Evolutionary conservation across 176 grass and related monocot species (phyloP), one percentile per base, ranked within the genome.

Genomic region (Zoysia japonica): DNA sequence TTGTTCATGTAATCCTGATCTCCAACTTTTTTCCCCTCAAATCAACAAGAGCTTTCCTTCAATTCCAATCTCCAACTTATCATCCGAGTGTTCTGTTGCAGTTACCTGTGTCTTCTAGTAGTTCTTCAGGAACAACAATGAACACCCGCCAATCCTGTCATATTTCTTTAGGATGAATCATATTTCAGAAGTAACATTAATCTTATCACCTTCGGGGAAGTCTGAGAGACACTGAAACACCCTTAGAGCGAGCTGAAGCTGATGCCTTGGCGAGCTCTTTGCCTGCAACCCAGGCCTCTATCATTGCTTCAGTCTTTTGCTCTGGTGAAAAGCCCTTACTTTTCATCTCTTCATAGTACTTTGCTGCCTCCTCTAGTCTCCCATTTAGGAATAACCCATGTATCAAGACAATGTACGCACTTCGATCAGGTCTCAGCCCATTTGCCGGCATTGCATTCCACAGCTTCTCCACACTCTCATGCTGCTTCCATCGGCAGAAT

Each of bases 321-420:
- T 97, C 92, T 6, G 90, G 88, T 9, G 67, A 46, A 88, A 98
- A 88, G 0, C 90, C 90, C 67, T 93, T 99, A 39, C 20, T 71
- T 78, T 91, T 93, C 92, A 99, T 94, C 72, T 93, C 92, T 64
- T 86, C 71, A 13, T 95, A 95, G 72, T 90, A 93, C 20, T 83
- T 90, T 35, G 77, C 81, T 7, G 88, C 83, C 61, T 92, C 87
- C 68, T 92, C 87, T 68, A 90, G 74, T 61, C 55, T 94, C 20
- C 92, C 92, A 59, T 87, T 91, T 75, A 98, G 59, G 84, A 93
- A 98, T 49, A 98, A 42, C 11, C 92, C 92, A 53, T 94, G 89
- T 80, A 93, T 85, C 76, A 94, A 78, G 7, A 90, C 87, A 80
- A 92, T 88, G 65, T 98, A 98, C 0, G 87, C 89, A 76, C 90